Evolutionary conservation across 2,329 filamentous ascomycete genomes (phyloP), one percentile per base, ranked within the genome.

Genomic region (Septoria linicola): DNA sequence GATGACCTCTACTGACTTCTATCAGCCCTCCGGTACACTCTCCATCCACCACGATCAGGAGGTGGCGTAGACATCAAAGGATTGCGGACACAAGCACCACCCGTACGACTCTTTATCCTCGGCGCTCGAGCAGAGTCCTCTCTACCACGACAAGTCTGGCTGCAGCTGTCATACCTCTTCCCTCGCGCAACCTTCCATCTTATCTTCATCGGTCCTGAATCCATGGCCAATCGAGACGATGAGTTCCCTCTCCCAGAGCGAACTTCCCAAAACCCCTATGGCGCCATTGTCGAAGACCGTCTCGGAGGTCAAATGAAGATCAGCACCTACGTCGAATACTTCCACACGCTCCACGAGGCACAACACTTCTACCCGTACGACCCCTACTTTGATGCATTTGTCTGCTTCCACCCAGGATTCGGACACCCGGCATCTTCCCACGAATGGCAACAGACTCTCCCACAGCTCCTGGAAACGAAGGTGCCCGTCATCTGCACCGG

Each of bases 51-150:
- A 5, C 84, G 80, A 64, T 80, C 82, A 1, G 93, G 93, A 47
- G 86, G 84, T 62, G 87, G 87, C 30, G 75, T 77, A 32, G 81
- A 82, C 45, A 82, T 96, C 63, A 86, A 89, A 66, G 88, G 89
- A 51, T 79, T 97, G 36, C 84, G 88, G 25, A 83, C 89, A 30
- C 87, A 88, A 59, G 87, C 92, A 10, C 93, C 93, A 1, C 88
- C 93, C 0, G 86, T 97, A 41, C 86, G 93, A 47, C 77, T 99
- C 57, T 99, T 99, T 71, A 84, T 97, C 41, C 81, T 99, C 3
- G 93, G 93, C 48, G 93, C 93, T 21, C 88, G 93, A 42, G 95
- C 93, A n/a, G 93, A 99, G 71, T 97, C 93, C 3, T 97, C 91
- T 16, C 81, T 99, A 2, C 93, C 93, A 3, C 85, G 95, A 57